phyloP scores from a whole-genome alignment of 345 rosid species.

The Eucalyptus sideroxylon region DNA sequence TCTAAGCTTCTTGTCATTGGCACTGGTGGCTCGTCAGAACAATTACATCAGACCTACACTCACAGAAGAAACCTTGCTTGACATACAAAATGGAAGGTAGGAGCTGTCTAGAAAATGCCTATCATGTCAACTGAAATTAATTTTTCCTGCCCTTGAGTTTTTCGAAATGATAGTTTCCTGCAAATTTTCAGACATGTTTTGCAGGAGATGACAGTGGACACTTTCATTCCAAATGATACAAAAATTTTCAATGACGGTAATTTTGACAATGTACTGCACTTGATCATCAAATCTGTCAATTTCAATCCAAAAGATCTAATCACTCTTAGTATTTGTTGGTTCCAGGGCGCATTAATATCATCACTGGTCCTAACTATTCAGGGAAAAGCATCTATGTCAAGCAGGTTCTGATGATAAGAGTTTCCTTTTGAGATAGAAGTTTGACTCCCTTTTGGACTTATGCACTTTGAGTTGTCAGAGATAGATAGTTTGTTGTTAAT shows the following conservation, averaged over 20 bases:
- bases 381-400: conserved; percentile 96
- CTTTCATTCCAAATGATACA: conserved; percentile 92
- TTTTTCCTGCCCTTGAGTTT: not conserved
- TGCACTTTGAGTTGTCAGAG: not conserved
- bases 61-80: conserved; percentile 58
- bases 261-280: not conserved
- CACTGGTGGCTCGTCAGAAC: conserved; percentile 83
- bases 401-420: conserved; percentile 35
- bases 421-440: not conserved
- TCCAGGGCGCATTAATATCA: conserved; percentile 71
- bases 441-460: not conserved
- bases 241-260: conserved; percentile 53
- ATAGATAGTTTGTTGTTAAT: not conserved
- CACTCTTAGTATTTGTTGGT: not conserved
- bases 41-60: conserved; percentile 84
- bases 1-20: conserved; percentile 68
- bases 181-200: conserved; percentile 65
- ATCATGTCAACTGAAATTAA: not conserved
- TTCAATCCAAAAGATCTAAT: not conserved
- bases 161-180: not conserved
- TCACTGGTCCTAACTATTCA: conserved; percentile 95
- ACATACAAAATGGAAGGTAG: conserved; percentile 85
- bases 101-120: not conserved
- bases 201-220: conserved; percentile 97
- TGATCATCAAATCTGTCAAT: not conserved